Base-by-base conservation (phyloP, 345 rosid species). In the Eucalyptus tenuipes region DNA sequence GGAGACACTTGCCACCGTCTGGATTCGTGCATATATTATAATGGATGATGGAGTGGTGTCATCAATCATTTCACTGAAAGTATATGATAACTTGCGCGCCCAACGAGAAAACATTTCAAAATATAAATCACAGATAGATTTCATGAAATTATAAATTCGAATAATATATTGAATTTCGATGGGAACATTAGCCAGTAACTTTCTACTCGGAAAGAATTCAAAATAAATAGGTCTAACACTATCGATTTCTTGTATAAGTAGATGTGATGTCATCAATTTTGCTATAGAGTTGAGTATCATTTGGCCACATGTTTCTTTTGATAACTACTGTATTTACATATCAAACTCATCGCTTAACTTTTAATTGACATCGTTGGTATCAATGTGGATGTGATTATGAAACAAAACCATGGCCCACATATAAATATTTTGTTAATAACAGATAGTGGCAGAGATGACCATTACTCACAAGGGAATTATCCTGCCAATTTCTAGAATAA, bases 281-380 rank as follows among this genome's bases (percentile, higher is more conserved):
- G 5, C 7, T 57, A 6, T 27, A 27, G 31, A 27, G 4, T 50
- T 17, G 53, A 50, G 53, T 50, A 7, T 50, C 8, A 17, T 50
- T 17, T 50, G 25, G 20, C 40, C 10, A 7, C 2, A 2, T 2
- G 3, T 64, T n/a, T 15, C 5, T n/a, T 64, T 0, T 4, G 0
- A 3, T 7, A 64, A n/a, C 3, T 7, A 16, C 0, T 14, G 0
- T n/a, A 7, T n/a, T 64, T 64, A 25, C 0, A 57, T 11, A 10
- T 57, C 7, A 57, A 57, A 24, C 4, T 5, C 7, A 53, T 57
- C 14, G 1, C 64, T 57, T 25, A 57, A 57, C 64, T 57, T 24
- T 3, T 0, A 57, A 10, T 25, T 24, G 12, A 57, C 29, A 25
- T 25, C 11, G 0, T 57, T 24, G 7, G 14, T 0, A 24, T 10